A percentile compares a stretch with the other conserved stretches of the same genome.
Conservation (phyloP, 148 eudicot species). For the Polygonum aviculare region DNA sequence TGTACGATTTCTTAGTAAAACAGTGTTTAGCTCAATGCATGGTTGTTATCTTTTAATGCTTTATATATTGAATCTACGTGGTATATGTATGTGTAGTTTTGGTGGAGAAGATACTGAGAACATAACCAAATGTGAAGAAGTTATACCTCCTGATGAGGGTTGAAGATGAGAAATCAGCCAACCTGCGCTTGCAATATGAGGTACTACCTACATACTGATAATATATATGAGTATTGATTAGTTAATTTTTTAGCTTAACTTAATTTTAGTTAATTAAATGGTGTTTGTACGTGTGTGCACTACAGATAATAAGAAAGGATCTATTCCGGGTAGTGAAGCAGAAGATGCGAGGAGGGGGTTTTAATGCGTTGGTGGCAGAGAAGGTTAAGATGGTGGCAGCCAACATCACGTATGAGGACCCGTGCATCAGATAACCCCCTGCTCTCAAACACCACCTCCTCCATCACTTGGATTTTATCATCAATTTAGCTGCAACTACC, state of each 20-base stretch:
- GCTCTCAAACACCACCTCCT: slow-evolving; percentile 32
- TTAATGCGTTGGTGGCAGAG: slow-evolving; percentile 31
- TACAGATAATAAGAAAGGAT: slow-evolving; percentile 51
- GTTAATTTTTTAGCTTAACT: too few species aligned
- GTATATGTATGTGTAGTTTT: slow-evolving; percentile 2
- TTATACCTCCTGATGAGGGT: slow-evolving; percentile 15
- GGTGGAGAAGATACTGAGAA: slow-evolving; percentile 18
- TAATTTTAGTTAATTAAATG: too few species aligned
- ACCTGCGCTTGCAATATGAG: slow-evolving; percentile 14
- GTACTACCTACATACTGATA: neutral
- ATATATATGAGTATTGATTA: too few species aligned
- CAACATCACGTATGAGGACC: slow-evolving; percentile 37
- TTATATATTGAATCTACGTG: too few species aligned
- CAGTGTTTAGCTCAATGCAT: too few species aligned
- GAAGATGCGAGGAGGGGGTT: slow-evolving; percentile 32
- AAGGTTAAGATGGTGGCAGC: slow-evolving; percentile 52
- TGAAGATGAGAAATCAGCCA: slow-evolving; percentile 11
- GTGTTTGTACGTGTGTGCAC: too few species aligned
- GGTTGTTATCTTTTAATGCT: too few species aligned
- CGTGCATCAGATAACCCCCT: slow-evolving; percentile 39
- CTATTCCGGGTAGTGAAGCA: slow-evolving; percentile 51
- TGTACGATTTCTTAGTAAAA: too few species aligned
- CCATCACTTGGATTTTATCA: slow-evolving; percentile 42
- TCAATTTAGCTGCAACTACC: slow-evolving; percentile 63
- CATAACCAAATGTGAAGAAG: slow-evolving; percentile 18